phyloP scores from a whole-genome alignment of 805 yeast species.

The Lachancea thermotolerans region DNA sequence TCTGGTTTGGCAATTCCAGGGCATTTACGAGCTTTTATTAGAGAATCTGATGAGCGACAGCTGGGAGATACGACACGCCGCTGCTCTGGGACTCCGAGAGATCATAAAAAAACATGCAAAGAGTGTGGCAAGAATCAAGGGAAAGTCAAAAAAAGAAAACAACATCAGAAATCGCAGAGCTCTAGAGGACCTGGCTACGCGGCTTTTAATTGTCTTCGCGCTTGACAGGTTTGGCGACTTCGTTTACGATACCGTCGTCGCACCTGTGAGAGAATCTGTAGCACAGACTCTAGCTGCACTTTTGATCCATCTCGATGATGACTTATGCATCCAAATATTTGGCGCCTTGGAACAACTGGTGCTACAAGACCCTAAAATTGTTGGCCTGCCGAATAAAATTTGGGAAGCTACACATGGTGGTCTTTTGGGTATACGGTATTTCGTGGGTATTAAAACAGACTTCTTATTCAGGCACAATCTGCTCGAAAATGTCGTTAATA shows the following conservation, averaged over 20 bases:
- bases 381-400: slow-evolving; percentile 41
- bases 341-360: slow-evolving; percentile 60
- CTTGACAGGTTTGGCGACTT: slow-evolving; percentile 95
- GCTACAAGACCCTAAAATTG: slow-evolving; percentile 43
- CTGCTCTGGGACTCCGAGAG: slow-evolving; percentile 87
- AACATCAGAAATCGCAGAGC: slow-evolving; percentile 56
- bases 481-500: slow-evolving; percentile 65
- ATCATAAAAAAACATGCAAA: slow-evolving; percentile 63
- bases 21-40: slow-evolving; percentile 74
- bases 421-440: slow-evolving; percentile 83
- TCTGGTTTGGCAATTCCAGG: slow-evolving; percentile 89
- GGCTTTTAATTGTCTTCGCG: slow-evolving; percentile 80
- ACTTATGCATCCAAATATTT: slow-evolving; percentile 56
- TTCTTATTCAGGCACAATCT: slow-evolving; percentile 52
- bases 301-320: slow-evolving; percentile 57
- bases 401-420: slow-evolving; percentile 99
- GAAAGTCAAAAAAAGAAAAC: slow-evolving; percentile 56
- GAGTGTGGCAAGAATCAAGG: slow-evolving; percentile 77
- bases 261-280: slow-evolving; percentile 95
- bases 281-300: slow-evolving; percentile 93
- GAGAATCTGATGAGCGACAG: slow-evolving; percentile 73
- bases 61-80: slow-evolving; percentile 97
- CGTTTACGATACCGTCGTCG: slow-evolving; percentile 94
- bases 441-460: slow-evolving; percentile 83
- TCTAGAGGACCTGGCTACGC: slow-evolving; percentile 80